A percentile compares a stretch with the other conserved stretches of the same genome.
These are phyloP conservation scores for Russula foetens DNA, from an alignment of 768 basidiomycete species.

Conservation along the genomic window DNA sequence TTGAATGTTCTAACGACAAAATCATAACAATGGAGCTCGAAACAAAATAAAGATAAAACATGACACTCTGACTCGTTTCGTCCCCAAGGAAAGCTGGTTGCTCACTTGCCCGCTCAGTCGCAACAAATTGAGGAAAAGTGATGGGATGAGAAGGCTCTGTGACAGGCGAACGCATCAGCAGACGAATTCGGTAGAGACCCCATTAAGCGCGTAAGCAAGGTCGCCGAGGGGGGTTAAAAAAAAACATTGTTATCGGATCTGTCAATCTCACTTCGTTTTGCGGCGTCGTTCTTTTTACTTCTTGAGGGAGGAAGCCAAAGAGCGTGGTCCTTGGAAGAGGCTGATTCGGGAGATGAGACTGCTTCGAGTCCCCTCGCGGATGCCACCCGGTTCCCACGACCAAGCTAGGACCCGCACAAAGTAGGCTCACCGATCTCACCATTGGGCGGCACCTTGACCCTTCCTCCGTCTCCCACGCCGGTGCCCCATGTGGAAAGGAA, in stretches of 20 bases:
- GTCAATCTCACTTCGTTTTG: constrained; percentile 1
- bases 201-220: background rate
- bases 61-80: background rate
- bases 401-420: background rate
- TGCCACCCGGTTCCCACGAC: background rate
- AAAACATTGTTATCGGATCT: constrained; percentile 11
- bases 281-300: background rate
- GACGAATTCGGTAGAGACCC: background rate
- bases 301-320: background rate
- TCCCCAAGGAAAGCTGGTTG: background rate
- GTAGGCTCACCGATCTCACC: constrained; percentile 1
- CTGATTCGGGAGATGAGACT: background rate
- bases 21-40: background rate
- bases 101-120: background rate
- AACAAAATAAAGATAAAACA: too few species aligned
- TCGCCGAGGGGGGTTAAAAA: too few species aligned
- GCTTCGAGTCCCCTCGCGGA: background rate
- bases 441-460: background rate
- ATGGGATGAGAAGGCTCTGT: background rate
- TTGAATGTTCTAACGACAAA: background rate
- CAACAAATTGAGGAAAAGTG: background rate
- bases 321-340: background rate
- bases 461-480: constrained; percentile 12
- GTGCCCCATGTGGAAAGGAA: constrained; percentile 16
- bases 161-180: background rate